phyloP scores from a whole-genome alignment of 768 basidiomycete genomes.

The Tricholoma matsutake region DNA sequence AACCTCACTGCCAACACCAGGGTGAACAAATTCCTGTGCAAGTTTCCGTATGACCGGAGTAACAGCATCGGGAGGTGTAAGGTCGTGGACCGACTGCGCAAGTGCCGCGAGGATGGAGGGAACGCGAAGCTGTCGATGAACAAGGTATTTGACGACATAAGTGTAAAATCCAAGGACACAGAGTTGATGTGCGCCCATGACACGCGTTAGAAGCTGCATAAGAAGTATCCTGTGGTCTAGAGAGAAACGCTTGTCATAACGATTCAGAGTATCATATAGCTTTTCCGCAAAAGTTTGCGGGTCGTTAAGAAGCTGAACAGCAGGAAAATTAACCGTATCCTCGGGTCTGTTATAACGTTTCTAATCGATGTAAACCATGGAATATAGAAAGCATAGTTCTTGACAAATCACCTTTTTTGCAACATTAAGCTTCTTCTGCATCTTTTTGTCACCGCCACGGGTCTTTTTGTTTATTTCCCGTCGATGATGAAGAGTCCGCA shows the following conservation, averaged over 20 bases:
- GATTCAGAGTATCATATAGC: constrained; percentile 79
- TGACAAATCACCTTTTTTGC: constrained; percentile 62
- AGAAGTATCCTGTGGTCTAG: constrained; percentile 96
- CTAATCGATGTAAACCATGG: constrained; percentile 20
- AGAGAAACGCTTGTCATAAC: constrained; percentile 91
- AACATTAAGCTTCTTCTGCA: constrained; percentile 66
- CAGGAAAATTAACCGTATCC: constrained; percentile 75
- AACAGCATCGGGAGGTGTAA: constrained; percentile 91
- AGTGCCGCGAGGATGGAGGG: constrained; percentile 92
- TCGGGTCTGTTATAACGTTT: constrained; percentile 31
- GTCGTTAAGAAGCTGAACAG: constrained; percentile 88
- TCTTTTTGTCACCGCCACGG: constrained; percentile 74
- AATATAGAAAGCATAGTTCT: background rate
- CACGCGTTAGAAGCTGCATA: constrained; percentile 94
- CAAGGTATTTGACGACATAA: constrained; percentile 92
- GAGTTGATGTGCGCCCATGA: constrained; percentile 91
- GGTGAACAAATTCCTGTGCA: constrained; percentile 95
- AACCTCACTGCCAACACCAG: constrained; percentile 93
- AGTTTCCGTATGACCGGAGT: constrained; percentile 88
- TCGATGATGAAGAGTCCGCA: constrained; percentile 77
- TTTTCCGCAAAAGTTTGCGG: constrained; percentile 96
- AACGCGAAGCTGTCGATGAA: constrained; percentile 87
- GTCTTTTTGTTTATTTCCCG: constrained; percentile 95
- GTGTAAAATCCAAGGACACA: constrained; percentile 94
- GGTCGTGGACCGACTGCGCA: constrained; percentile 91